Base-by-base conservation (phyloP, 345 rosid genomes). In the Cardamine chenopodiifolia region DNA sequence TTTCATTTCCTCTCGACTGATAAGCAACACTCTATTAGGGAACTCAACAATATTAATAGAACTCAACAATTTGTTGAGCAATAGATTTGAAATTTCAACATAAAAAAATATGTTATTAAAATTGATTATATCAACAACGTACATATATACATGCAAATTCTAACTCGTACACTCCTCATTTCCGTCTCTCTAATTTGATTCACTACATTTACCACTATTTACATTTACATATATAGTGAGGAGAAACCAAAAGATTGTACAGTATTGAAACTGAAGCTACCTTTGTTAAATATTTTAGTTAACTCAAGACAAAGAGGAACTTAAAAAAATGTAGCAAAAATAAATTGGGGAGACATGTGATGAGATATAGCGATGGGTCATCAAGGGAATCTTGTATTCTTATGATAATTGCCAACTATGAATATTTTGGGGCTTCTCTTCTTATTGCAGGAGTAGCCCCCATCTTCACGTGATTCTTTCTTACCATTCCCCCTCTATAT, bases 391-490 rank as follows among this genome's bases (percentile, higher is more conserved):
- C 70, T 73, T 76, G 76, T 62, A 78, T 60, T 61, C 75, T 72
- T 69, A 79, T 62, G 77, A 67, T 76, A 70, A 66, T 35, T 79
- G 93, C 88, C 97, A 88, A 83, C 97, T 85, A 79, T 87, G 90
- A 85, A 71, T 81, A 20, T 86, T 88, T 86, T 93, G 89, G 90
- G 80, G 79, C 74, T 7, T 85, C 80, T 79, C 85, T 62, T 78
- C 77, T 37, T 69, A 70, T 74, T 49, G 71, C 59, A 71, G 63
- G 61, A 72, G 81, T 65, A 78, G 78, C 82, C 77, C 81, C 79
- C 82, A 71, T 72, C 70, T 85, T 87, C 95, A 92, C 97, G 95
- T 92, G 98, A 82, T 70, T 42, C 78, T 82, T 80, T 82, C 71
- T 65, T 45, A 39, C 61, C 47, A 52, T 80, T 64, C 47, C 67